Conservation (phyloP, 177 flowering plant genomes). For the Telopea speciosissima region DNA sequence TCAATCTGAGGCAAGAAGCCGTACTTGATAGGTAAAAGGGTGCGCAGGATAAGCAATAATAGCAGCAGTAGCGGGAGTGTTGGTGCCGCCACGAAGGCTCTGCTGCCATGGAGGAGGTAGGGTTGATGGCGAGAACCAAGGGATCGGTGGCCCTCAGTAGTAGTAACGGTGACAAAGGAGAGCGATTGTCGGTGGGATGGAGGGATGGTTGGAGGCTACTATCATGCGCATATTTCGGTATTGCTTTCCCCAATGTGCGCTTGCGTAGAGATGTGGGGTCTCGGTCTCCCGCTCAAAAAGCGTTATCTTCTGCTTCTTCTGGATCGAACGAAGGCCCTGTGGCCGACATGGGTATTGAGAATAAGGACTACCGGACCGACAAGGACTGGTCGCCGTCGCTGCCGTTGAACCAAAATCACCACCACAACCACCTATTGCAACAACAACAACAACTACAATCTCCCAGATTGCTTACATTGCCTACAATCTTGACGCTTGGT, state of each 20-base stretch:
- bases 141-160: not conserved
- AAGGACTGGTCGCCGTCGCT: not conserved
- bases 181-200: slow-evolving; percentile 1
- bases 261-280: slow-evolving; percentile 7
- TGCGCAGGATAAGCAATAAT: slow-evolving; percentile 9
- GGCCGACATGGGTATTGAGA: slow-evolving; percentile 30
- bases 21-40: slow-evolving; percentile 6
- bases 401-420: not conserved
- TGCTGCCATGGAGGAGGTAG: not conserved
- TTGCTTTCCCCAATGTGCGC: slow-evolving; percentile 2
- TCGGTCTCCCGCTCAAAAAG: slow-evolving; percentile 13
- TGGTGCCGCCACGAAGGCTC: not conserved
- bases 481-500: slow-evolving; percentile 71
- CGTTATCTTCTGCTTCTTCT: slow-evolving; percentile 6
- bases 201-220: slow-evolving; percentile 14
- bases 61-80: not conserved
- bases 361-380: slow-evolving; percentile 8
- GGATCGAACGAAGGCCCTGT: slow-evolving; percentile 9
- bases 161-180: not conserved
- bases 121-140: not conserved
- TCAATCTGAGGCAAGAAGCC: slow-evolving; percentile 4
- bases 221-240: slow-evolving; percentile 16
- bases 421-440: not conserved
- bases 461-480: slow-evolving; percentile 60
- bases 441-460: slow-evolving; percentile 14